Conservation (phyloP, 2,329 filamentous ascomycete genomes). For the Dryadomyces quercivorus region DNA sequence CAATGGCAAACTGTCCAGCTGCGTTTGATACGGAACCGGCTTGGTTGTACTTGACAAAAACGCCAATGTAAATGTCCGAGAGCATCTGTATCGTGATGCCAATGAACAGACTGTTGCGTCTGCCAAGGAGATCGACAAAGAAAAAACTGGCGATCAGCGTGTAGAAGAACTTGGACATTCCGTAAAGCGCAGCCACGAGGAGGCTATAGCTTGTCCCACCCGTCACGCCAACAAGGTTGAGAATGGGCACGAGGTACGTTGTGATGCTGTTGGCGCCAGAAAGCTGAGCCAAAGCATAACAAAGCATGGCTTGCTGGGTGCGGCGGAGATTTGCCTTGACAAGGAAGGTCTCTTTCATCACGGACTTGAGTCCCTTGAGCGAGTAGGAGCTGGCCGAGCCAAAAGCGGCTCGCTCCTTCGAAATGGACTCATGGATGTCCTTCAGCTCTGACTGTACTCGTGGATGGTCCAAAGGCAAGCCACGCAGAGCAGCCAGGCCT, state of each 20-base stretch:
- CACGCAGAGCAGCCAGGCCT: conserved; percentile 18
- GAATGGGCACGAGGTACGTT: conserved; percentile 28
- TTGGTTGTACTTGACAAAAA: conserved; percentile 25
- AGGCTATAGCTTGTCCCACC: conserved; percentile 20
- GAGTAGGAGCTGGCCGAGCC: neutral
- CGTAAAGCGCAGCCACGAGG: conserved; percentile 29
- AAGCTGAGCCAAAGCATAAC: conserved; percentile 28
- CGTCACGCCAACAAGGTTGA: conserved; percentile 22
- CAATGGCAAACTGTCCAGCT: conserved; percentile 24
- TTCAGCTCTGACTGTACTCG: conserved; percentile 16
- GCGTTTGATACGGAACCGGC: conserved; percentile 13
- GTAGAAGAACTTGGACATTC: conserved; percentile 28
- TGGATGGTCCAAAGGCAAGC: conserved; percentile 18
- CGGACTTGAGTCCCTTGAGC: conserved; percentile 5
- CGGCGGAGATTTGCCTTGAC: conserved; percentile 26
- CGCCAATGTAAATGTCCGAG: conserved; percentile 27
- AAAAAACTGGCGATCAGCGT: conserved; percentile 29
- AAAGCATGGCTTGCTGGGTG: conserved; percentile 24
- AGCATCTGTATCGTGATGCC: conserved; percentile 24
- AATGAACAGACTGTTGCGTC: conserved; percentile 18
- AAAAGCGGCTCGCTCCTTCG: neutral
- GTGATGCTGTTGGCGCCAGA: conserved; percentile 31
- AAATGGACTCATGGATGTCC: conserved; percentile 4
- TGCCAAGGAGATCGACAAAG: conserved; percentile 27
- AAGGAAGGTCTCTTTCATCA: conserved; percentile 22